phyloP scores from a whole-genome alignment of 1,139 yeast genomes.

The Hyphopichia burtonii region DNA sequence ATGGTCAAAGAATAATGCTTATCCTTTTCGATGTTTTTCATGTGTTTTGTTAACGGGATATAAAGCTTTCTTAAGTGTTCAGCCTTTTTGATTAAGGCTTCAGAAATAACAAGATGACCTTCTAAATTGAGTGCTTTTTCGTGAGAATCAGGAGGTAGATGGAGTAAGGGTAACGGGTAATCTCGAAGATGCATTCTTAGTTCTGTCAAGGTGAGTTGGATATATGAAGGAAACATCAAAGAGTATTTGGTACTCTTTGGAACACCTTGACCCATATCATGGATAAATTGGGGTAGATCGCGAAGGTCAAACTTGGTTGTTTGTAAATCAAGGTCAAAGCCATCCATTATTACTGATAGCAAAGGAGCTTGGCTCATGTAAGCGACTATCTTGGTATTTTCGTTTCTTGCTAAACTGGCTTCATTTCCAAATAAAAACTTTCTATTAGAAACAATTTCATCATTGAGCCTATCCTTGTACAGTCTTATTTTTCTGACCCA shows the following conservation, averaged over 20 bases:
- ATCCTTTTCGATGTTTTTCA: constrained; percentile 38
- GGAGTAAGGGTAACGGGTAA: constrained; percentile 62
- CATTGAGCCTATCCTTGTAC: constrained; percentile 39
- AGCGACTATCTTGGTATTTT: constrained; percentile 56
- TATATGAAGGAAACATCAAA: constrained; percentile 60
- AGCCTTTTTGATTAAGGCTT: constrained; percentile 34
- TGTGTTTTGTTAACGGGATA: constrained; percentile 53
- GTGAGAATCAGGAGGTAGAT: constrained; percentile 28
- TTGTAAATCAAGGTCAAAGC: constrained; percentile 52
- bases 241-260: constrained; percentile 72
- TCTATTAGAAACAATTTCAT: constrained; percentile 53
- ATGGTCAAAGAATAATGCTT: constrained; percentile 56
- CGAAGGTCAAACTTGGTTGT: constrained; percentile 56
- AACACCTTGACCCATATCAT: constrained; percentile 77
- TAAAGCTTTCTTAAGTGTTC: constrained; percentile 58
- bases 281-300: constrained; percentile 57
- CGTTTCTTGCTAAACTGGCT: constrained; percentile 41
- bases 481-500: constrained; percentile 54
- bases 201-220: constrained; percentile 50
- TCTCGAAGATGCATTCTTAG: constrained; percentile 60
- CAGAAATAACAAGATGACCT: constrained; percentile 52
- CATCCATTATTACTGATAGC: constrained; percentile 54
- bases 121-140: constrained; percentile 28
- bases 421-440: constrained; percentile 47
- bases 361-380: constrained; percentile 65